A percentile compares a stretch with the other conserved stretches of the same genome.
Evolutionary conservation across 768 basidiomycete species (phyloP).

Genomic region (Pseudohyphozyma bogoriensis): DNA sequence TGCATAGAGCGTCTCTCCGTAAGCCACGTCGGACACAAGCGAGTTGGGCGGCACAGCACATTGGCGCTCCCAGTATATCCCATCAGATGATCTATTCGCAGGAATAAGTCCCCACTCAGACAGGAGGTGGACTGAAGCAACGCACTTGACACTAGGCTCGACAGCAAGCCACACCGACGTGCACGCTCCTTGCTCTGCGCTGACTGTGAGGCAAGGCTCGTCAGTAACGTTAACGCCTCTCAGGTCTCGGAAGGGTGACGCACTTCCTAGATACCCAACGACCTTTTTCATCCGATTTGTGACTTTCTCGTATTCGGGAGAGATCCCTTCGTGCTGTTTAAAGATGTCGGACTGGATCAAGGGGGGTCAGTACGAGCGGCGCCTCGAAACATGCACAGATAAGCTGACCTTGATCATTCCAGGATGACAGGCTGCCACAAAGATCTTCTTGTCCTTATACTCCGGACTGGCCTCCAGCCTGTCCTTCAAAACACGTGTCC

Average conservation of each 20-base stretch:
- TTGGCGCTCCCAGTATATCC: too few relatives aligned
- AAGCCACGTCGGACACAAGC: too few relatives aligned
- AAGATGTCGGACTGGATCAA: background rate
- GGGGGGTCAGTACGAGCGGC: background rate
- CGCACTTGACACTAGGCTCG: background rate
- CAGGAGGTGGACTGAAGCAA: too few relatives aligned
- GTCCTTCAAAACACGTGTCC: background rate
- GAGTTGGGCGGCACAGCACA: too few relatives aligned
- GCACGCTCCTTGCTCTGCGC: background rate
- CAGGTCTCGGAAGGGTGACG: background rate
- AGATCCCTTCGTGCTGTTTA: background rate
- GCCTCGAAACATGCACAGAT: background rate
- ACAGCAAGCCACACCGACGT: background rate
- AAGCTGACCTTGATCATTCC: background rate
- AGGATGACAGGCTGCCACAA: background rate
- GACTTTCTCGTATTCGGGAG: background rate
- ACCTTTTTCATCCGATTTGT: background rate
- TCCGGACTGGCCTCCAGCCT: background rate
- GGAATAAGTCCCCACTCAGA: too few relatives aligned
- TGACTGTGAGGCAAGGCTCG: background rate
- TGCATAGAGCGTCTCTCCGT: too few relatives aligned
- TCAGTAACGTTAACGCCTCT: background rate
- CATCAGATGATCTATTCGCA: too few relatives aligned
- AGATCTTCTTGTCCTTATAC: background rate
- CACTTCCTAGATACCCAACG: background rate